Conservation (phyloP, 352 stramenopile genomes). For the Phytophthora nicotianae region DNA sequence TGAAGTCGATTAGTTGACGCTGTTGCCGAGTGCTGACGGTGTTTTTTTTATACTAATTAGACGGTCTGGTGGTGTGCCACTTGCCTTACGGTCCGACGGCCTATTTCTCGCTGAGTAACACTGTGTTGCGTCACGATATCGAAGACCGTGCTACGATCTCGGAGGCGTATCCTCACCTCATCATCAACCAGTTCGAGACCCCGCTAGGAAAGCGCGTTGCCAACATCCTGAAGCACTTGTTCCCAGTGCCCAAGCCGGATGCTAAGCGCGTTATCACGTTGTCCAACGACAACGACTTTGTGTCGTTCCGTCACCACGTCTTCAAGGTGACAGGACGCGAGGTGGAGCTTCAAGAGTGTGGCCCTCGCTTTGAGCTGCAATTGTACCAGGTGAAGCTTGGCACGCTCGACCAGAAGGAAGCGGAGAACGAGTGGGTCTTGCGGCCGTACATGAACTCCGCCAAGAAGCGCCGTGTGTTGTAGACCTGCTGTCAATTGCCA, state of each 20-base stretch:
- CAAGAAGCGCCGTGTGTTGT: constrained; percentile 95
- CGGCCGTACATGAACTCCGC: constrained; percentile 99
- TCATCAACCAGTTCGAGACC: constrained; percentile 97
- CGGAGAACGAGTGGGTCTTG: constrained; percentile 99
- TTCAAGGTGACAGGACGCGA: constrained; percentile 94
- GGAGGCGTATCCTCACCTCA: constrained; percentile 95
- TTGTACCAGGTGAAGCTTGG: constrained; percentile 98
- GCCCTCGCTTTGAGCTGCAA: constrained; percentile 98
- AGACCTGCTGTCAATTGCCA: constrained; percentile 23
- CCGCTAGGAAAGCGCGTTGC: constrained; percentile 94
- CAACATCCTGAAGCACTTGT: constrained; percentile 99
- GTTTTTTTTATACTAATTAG: constrained; percentile 42
- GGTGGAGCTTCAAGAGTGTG: constrained; percentile 95
- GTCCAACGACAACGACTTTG: constrained; percentile 98
- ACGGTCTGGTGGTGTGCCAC: constrained; percentile 98
- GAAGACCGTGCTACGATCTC: constrained; percentile 94
- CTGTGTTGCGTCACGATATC: constrained; percentile 99
- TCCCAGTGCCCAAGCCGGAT: constrained; percentile 97
- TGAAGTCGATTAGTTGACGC: background rate
- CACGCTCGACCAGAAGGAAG: constrained; percentile 98
- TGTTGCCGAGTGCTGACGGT: constrained; percentile 8
- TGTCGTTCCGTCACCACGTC: constrained; percentile 99
- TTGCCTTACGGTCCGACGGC: constrained; percentile 98
- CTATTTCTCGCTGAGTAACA: constrained; percentile 98
- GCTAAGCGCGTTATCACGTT: constrained; percentile 98